A percentile compares a stretch with the other conserved stretches of the same genome.
These are phyloP conservation scores for Microcera coccophila DNA, from an alignment of 2,329 filamentous ascomycete species.

Conservation along the genomic window DNA sequence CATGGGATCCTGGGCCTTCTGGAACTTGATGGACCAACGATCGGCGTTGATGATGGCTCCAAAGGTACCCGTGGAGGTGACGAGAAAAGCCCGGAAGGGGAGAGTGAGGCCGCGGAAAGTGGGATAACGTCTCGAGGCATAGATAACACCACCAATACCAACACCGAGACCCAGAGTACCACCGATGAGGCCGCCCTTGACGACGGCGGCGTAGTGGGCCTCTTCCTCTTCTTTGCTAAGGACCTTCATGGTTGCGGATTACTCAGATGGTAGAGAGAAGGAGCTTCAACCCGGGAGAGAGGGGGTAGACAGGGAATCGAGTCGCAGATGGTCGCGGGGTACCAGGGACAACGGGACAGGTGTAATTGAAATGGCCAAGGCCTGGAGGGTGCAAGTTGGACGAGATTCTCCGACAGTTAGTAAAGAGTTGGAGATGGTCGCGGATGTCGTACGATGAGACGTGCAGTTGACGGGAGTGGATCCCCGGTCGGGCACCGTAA, in stretches of 20 bases:
- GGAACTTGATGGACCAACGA: constrained; percentile 60
- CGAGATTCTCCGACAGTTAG: neutral
- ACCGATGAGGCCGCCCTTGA: constrained; percentile 75
- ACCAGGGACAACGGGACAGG: neutral
- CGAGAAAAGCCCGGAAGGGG: constrained; percentile 86
- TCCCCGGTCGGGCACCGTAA: neutral
- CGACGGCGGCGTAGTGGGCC: constrained; percentile 75
- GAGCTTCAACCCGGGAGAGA: neutral
- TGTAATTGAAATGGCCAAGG: neutral
- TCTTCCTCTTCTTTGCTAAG: constrained; percentile 89
- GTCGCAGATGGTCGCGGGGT: neutral
- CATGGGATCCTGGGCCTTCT: constrained; percentile 65
- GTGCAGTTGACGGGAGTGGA: neutral
- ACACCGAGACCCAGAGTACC: constrained; percentile 63
- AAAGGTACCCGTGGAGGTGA: constrained; percentile 79
- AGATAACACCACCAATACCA: constrained; percentile 64
- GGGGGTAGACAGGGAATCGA: neutral
- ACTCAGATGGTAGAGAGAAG: constrained; percentile 2
- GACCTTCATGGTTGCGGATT: constrained; percentile 72
- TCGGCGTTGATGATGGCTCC: constrained; percentile 86
- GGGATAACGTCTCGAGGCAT: constrained; percentile 66
- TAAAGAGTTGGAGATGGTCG: constrained; percentile 1
- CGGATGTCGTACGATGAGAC: constrained; percentile 2
- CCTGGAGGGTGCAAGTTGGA: neutral
- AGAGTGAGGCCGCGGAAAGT: constrained; percentile 78